A percentile compares a stretch with the other conserved stretches of the same genome.
These are phyloP conservation scores for Fagopyrum tataricum DNA, from an alignment of 148 eudicot species.

Conservation along the genomic window DNA sequence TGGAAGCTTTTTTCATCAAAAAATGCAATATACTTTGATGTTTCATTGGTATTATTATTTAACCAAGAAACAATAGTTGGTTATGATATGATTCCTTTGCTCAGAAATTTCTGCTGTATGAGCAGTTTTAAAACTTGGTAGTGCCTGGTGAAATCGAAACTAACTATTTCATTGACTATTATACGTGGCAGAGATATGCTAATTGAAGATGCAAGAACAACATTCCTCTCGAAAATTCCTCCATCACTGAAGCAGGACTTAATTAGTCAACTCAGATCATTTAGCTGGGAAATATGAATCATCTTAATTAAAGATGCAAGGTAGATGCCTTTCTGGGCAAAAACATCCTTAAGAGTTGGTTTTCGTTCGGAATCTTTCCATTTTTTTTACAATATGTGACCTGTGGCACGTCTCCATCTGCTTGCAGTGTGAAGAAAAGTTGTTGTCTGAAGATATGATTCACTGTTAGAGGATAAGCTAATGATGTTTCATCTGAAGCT, in stretches of 20 bases:
- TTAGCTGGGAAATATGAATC: slow-evolving; percentile 17
- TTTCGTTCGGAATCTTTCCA: neutral
- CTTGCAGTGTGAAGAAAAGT: neutral
- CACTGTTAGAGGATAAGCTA: slow-evolving; percentile 1
- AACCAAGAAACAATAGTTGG: neutral
- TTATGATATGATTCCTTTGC: slow-evolving; percentile 2
- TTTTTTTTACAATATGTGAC: neutral
- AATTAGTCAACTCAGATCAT: slow-evolving; percentile 47
- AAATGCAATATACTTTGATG: neutral
- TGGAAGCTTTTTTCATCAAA: neutral
- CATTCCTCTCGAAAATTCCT: slow-evolving; percentile 55
- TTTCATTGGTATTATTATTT: neutral
- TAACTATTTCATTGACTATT: slow-evolving; percentile 10
- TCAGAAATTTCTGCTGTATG: neutral
- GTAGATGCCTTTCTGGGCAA: neutral
- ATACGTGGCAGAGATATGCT: slow-evolving; percentile 46
- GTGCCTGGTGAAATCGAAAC: neutral
- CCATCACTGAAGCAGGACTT: slow-evolving; percentile 62
- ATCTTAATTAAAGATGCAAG: neutral
- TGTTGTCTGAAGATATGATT: slow-evolving; percentile 2
- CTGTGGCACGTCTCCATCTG: neutral
- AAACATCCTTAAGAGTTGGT: neutral
- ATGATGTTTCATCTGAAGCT: slow-evolving; percentile 1
- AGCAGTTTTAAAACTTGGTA: neutral
- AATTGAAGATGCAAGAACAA: slow-evolving; percentile 57